These are phyloP conservation scores for Mycena alexandri DNA, from an alignment of 768 basidiomycete species.

Conservation along the genomic window DNA sequence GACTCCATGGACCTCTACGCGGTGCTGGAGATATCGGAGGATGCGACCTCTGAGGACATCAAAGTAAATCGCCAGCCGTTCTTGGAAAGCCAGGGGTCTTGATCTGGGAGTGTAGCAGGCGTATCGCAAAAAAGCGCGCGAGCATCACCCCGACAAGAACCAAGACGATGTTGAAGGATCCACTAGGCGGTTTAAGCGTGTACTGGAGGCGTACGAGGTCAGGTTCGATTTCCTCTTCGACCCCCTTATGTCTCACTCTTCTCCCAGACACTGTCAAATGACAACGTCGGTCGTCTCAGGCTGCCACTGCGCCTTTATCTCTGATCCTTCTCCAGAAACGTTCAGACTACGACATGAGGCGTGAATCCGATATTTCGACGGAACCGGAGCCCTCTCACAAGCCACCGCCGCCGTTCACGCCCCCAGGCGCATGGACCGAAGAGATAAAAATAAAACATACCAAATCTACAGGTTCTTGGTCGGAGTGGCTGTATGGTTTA, in stretches of 20 bases:
- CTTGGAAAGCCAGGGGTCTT: not conserved
- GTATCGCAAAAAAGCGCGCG: conserved; percentile 73
- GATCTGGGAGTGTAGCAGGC: conserved; percentile 57
- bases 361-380: not conserved
- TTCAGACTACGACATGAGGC: conserved; percentile 11
- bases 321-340: conserved; percentile 13
- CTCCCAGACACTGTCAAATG: conserved; percentile 34
- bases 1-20: conserved; percentile 42
- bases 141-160: conserved; percentile 82
- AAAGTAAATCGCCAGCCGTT: conserved; percentile 23
- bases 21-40: conserved; percentile 36
- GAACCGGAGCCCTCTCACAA: not conserved
- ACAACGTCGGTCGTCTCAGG: conserved; percentile 17
- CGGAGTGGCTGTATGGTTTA: conserved; percentile 19
- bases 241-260: not conserved
- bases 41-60: conserved; percentile 38
- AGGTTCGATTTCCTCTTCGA: conserved; percentile 20
- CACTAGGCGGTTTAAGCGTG: conserved; percentile 73
- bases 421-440: conserved; percentile 27
- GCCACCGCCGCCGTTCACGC: conserved; percentile 1
- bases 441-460: not conserved
- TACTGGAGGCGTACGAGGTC: conserved; percentile 87
- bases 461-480: conserved; percentile 7
- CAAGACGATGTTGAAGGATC: conserved; percentile 74
- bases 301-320: not conserved